Conservation (phyloP, 2,329 filamentous ascomycete species). For the Fusarium floridanum region DNA sequence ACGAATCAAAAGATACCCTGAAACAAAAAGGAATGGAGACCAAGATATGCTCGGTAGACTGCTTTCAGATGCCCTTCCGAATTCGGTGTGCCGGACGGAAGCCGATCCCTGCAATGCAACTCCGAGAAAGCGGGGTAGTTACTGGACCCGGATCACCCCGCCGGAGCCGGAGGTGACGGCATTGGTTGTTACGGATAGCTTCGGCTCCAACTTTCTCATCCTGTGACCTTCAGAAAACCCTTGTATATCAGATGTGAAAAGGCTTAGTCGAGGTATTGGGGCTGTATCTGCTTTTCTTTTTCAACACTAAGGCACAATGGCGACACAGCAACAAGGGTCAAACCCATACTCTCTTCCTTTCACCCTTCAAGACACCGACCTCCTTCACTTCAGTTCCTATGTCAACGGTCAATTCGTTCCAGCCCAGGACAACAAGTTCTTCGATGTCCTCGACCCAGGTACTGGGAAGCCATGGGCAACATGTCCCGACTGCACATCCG, state of each 20-base stretch:
- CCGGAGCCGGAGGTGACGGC: neutral
- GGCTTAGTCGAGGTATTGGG: neutral
- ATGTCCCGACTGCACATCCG: neutral
- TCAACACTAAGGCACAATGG: neutral
- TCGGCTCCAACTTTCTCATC: neutral
- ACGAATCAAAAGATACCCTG: neutral
- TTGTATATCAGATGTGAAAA: neutral
- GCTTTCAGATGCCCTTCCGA: neutral
- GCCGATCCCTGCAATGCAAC: neutral
- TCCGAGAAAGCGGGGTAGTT: neutral
- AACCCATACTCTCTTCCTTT: neutral
- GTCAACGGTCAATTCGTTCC: neutral
- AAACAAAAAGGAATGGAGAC: neutral
- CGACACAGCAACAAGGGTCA: neutral
- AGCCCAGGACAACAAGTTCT: neutral
- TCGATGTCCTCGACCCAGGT: neutral
- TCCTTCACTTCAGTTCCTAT: neutral
- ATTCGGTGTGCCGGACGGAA: neutral
- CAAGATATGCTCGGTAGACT: neutral
- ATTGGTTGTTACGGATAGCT: neutral
- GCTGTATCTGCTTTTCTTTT: neutral
- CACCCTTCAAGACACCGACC: neutral
- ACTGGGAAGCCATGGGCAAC: neutral
- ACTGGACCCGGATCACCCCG: neutral
- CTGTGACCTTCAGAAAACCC: neutral